Evolutionary conservation across 148 eudicot genomes (phyloP).

Genomic region (Nyssa sinensis): DNA sequence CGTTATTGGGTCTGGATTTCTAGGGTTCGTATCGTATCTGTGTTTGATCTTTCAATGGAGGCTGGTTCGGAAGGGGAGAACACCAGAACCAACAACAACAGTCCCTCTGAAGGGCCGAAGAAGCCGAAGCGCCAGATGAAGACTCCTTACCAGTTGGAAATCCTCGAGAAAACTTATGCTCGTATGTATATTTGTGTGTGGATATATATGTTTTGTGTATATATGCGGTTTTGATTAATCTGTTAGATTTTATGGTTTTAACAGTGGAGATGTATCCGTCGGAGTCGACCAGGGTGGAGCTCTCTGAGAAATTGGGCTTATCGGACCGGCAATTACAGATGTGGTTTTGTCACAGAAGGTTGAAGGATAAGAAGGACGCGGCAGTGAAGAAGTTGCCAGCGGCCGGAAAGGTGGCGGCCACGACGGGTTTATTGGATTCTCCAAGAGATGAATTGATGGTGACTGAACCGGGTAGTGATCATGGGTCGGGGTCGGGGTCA

Average conservation of each 20-base stretch:
- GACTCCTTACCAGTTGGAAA: conserved; percentile 46
- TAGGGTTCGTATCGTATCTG: conserved; percentile 17
- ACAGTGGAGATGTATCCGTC: conserved; percentile 50
- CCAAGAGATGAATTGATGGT: conserved; percentile 28
- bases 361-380: conserved; percentile 49
- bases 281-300: conserved; percentile 42
- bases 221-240: not conserved
- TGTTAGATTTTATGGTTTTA: not conserved
- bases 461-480: conserved; percentile 37
- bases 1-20: conserved; percentile 13
- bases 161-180: conserved; percentile 42
- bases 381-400: conserved; percentile 24
- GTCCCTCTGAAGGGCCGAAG: conserved; percentile 27
- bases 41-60: conserved; percentile 37
- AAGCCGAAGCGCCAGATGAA: conserved; percentile 58
- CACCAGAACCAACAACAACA: conserved; percentile 14
- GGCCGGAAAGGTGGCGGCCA: conserved; percentile 5
- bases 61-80: conserved; percentile 38
- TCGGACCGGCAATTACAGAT: conserved; percentile 54
- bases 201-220: not conserved
- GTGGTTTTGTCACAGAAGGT: conserved; percentile 62
- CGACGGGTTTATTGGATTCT: conserved; percentile 23
- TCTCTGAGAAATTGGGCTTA: conserved; percentile 36
- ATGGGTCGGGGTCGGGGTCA: conserved; percentile 36
- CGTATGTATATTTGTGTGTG: conserved; percentile 28